Evolutionary conservation across 768 basidiomycete genomes (phyloP).

Genomic region (Podaxis rugospora): DNA sequence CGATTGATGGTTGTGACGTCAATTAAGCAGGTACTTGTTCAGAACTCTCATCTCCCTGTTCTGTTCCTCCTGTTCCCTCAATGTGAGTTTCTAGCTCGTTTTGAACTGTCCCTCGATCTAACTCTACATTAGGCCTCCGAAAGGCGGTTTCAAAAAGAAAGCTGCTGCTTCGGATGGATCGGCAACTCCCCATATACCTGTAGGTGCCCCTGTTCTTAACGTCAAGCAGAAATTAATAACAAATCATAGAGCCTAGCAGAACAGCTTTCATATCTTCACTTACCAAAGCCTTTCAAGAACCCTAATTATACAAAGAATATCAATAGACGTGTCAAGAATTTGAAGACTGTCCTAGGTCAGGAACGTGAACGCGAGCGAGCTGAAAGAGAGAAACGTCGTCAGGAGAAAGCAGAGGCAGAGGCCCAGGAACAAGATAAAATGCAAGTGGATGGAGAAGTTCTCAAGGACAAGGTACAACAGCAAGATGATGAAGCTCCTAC

Average conservation of each 20-base stretch:
- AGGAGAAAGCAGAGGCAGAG: slow-evolving; percentile 38
- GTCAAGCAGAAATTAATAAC: background rate
- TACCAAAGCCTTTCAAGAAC: slow-evolving; percentile 77
- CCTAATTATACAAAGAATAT: slow-evolving; percentile 63
- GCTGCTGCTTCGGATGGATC: slow-evolving; percentile 37
- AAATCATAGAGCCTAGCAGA: slow-evolving; percentile 59
- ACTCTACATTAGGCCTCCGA: slow-evolving; percentile 35
- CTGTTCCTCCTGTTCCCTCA: background rate
- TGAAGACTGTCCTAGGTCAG: slow-evolving; percentile 73
- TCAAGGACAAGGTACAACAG: background rate
- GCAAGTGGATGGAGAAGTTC: slow-evolving; percentile 47
- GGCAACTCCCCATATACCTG: slow-evolving; percentile 39
- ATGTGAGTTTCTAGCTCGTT: slow-evolving; percentile 6
- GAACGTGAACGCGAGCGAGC: slow-evolving; percentile 75
- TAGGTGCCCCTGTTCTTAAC: slow-evolving; percentile 15
- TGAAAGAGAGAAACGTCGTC: slow-evolving; percentile 56
- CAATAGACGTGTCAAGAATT: slow-evolving; percentile 71
- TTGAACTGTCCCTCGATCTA: background rate
- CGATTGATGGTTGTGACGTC: background rate
- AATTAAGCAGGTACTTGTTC: background rate
- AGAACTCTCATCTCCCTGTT: background rate
- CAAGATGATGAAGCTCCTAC: slow-evolving; percentile 48
- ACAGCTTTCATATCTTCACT: slow-evolving; percentile 67
- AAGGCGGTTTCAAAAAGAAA: slow-evolving; percentile 37
- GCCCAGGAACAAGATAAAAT: slow-evolving; percentile 29